Evolutionary conservation across 2,329 filamentous ascomycete species (phyloP).

Genomic region (Aspergillus niger): DNA sequence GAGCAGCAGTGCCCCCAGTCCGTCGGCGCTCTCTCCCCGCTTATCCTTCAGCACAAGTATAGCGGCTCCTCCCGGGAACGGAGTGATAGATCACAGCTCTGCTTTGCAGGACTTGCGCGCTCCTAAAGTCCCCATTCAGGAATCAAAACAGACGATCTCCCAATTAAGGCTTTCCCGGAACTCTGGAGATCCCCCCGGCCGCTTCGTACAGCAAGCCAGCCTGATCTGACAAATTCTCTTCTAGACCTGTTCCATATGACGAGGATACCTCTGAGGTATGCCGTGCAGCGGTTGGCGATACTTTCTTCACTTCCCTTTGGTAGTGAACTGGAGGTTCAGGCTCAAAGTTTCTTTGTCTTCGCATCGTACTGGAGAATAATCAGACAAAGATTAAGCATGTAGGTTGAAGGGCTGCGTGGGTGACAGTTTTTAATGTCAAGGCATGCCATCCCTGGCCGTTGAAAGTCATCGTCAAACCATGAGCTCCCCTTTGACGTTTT

Average conservation of each 20-base stretch:
- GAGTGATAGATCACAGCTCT: slow-evolving; percentile 24
- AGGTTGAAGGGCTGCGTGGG: slow-evolving; percentile 4
- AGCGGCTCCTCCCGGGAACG: background rate
- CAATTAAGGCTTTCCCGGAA: slow-evolving; percentile 18
- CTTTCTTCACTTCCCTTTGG: background rate
- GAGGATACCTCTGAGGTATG: slow-evolving; percentile 4
- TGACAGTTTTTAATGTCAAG: background rate
- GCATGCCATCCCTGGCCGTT: background rate
- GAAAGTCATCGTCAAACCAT: background rate
- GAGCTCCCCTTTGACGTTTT: background rate
- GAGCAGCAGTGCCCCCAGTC: too few species aligned
- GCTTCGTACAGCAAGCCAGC: slow-evolving; percentile 13
- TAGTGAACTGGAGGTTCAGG: background rate
- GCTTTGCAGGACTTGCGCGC: slow-evolving; percentile 11
- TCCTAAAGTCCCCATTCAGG: slow-evolving; percentile 12
- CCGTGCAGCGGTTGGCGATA: background rate
- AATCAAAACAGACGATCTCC: slow-evolving; percentile 13
- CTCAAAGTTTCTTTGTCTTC: background rate
- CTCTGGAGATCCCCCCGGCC: slow-evolving; percentile 22
- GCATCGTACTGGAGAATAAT: background rate
- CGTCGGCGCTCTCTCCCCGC: background rate
- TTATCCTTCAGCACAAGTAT: background rate
- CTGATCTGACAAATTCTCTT: slow-evolving; percentile 22
- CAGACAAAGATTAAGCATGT: background rate
- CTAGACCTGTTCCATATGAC: slow-evolving; percentile 22